A percentile compares a stretch with the other conserved stretches of the same genome.
Conservation (phyloP, 176 grass and related monocot species). For the Lolium rigidum region DNA sequence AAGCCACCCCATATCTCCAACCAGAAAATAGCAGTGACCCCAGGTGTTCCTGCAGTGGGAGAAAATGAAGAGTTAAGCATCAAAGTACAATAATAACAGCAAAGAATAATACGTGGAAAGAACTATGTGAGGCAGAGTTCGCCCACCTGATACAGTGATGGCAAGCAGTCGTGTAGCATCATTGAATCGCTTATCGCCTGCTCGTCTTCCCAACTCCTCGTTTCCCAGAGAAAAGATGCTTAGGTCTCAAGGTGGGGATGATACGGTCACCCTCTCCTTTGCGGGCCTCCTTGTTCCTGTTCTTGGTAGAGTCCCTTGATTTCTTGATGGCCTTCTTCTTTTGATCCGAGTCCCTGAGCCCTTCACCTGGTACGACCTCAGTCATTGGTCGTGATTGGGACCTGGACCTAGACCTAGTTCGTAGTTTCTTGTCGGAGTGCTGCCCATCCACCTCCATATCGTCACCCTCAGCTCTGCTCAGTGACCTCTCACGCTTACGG, state of each 20-base stretch:
- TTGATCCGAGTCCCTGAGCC: constrained; percentile 66
- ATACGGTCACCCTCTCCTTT: constrained; percentile 83
- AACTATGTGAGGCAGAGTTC: not conserved
- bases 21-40: too few relatives aligned
- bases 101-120: too few relatives aligned
- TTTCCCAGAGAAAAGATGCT: constrained; percentile 91
- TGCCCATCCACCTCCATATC: constrained; percentile 67
- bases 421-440: constrained; percentile 66
- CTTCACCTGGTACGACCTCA: constrained; percentile 69
- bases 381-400: constrained; percentile 53
- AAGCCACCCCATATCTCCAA: too few relatives aligned
- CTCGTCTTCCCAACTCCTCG: constrained; percentile 66
- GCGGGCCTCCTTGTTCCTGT: constrained; percentile 83
- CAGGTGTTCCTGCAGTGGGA: too few relatives aligned
- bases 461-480: constrained; percentile 54
- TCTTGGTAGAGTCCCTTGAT: constrained; percentile 47
- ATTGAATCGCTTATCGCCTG: constrained; percentile 48
- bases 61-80: too few relatives aligned
- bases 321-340: constrained; percentile 75
- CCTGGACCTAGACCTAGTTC: constrained; percentile 45
- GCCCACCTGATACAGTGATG: not conserved
- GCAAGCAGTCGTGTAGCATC: not conserved
- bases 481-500: constrained; percentile 77
- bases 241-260: constrained; percentile 85
- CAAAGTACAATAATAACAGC: too few relatives aligned